Evolutionary conservation across 2,329 filamentous ascomycete genomes (phyloP), one percentile per base, ranked within the genome.

Genomic region (Cylindrodendrum hubeiense): DNA sequence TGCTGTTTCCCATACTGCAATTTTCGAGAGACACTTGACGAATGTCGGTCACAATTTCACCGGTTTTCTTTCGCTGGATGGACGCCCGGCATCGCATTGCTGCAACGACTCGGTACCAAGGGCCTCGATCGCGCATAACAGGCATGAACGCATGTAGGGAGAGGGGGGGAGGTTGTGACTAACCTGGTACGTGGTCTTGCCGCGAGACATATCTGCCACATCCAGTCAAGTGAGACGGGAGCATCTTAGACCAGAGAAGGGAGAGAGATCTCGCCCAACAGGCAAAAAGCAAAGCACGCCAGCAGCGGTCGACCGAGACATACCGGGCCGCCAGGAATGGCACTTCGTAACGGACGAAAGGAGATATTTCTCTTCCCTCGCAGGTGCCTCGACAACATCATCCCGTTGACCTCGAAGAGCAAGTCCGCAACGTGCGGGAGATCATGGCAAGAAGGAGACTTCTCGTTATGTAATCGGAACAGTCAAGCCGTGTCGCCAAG

Each of bases 21-120:
- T 73, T 69, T 60, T 69, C 57, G 58, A 65, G 63, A 73, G 67
- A 73, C 71, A 73, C 44, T 61, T 65, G 55, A 56, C 57, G 30
- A 64, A 65, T 63, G 63, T 63, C 41, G 67, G 63, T 66, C 62
- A 71, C 56, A 57, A 52, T 66, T 64, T 55, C 63, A 57, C 58
- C 71, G 69, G 65, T 60, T 62, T 70, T 70, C 53, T 68, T 64
- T 65, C 59, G 56, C 33, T 9, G n/a, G 50, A 22, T 21, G 24
- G 47, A 54, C 24, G 60, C 37, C 51, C 60, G 66, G 65, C 60
- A 64, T 56, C 55, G 57, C 47, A 60, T 65, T 47, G n/a, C 15
- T 37, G 13, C 47, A 37, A 41, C 62, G 52, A 47, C 57, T 52
- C 30, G 34, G 34, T 28, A 19, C 22, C 13, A 33, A 28, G 50